Evolutionary conservation across 495 filamentous ascomycete species (phyloP), one percentile per base, ranked within the genome.

Genomic region (Tuber melanosporum): DNA sequence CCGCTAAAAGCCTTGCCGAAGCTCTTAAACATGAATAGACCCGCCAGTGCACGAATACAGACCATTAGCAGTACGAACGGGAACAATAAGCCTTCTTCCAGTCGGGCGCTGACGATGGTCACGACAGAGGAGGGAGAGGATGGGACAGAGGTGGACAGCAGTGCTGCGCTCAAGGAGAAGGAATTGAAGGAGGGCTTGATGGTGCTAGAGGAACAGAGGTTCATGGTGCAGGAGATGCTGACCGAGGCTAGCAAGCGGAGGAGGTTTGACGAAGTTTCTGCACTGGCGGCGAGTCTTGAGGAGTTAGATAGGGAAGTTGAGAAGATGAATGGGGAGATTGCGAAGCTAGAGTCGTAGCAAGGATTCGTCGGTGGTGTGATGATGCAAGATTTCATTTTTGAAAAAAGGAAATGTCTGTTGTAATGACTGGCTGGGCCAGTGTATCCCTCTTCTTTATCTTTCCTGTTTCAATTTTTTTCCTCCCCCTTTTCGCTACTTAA

Each of bases 171-270:
- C 88, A 14, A 93, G 81, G 96, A 99, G 83, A 97, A 94, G 80
- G 90, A 93, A 44, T 84, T 97, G 1, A 88, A 92, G 19, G 95
- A 98, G 81, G 86, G 90, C 62, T 85, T 98, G 26, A 93, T 97
- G 66, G 92, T 99, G 39, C 87, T 99, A 0, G 95, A 98, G 85
- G 95, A 99, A 83, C 95, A 99, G 84, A 90, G 90, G 82, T 98
- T 97, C 82, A 89, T 98, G 82, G 94, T 99, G 0, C 88, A 90
- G 26, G 91, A 93, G 79, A 98, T 98, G 94, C 88, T 98, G 71
- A 90, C 87, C 9, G 91, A 92, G 71, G 95, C 95, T 5, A 92
- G 91, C 73, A 92, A 90, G 76, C 88, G 91, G 47, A 88, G 95
- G 74, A 91, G 91, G 78, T 97, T 97, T 76, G 95, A 99, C 83